Conservation (phyloP, 176 grass and related monocot genomes). For the Saccharum officinarum region DNA sequence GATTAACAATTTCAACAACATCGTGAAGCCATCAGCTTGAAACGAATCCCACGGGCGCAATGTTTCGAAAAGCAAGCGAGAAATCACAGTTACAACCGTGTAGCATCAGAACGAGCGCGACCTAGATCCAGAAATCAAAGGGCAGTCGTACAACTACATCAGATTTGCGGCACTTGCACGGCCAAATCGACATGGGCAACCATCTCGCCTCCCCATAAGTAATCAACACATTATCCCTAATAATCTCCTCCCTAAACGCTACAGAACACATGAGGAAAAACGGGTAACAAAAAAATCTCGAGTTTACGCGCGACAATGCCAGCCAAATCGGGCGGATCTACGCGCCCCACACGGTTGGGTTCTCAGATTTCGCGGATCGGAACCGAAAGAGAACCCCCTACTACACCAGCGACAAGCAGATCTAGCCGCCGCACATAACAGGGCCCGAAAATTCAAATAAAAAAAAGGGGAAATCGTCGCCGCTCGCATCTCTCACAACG, state of each 20-base stretch:
- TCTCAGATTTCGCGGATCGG: constrained; percentile 6
- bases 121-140: neutral
- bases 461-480: neutral
- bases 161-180: neutral
- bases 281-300: neutral
- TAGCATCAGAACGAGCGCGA: neutral
- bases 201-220: neutral
- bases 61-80: neutral
- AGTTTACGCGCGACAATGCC: neutral
- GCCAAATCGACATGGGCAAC: neutral
- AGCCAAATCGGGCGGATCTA: constrained; percentile 13
- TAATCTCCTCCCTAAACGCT: neutral
- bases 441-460: neutral
- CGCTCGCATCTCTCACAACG: neutral
- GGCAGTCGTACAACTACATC: neutral
- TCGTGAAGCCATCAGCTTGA: neutral
- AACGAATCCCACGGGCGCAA: neutral
- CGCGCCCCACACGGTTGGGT: neutral
- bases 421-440: neutral
- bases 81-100: neutral
- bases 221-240: neutral
- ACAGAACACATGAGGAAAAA: neutral
- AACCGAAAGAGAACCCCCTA: neutral
- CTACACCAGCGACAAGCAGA: neutral
- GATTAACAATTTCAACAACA: neutral